Evolutionary conservation across 257 asterid genomes (phyloP).

Genomic region (Jacaranda copaia): DNA sequence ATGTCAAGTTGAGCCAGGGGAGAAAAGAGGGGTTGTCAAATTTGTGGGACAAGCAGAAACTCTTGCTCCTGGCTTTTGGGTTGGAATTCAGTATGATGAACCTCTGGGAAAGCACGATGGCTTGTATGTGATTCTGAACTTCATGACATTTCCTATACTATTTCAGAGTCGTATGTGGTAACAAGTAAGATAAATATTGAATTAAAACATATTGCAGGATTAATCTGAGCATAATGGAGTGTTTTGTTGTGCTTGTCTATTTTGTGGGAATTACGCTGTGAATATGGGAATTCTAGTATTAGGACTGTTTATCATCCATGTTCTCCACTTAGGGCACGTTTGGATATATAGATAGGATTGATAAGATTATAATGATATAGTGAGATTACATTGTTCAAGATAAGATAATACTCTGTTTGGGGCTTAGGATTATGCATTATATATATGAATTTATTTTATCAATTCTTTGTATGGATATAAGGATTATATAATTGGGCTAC

Average conservation of each 20-base stretch:
- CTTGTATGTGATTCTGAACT: constrained; percentile 60
- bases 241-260: neutral
- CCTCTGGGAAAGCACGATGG: constrained; percentile 97
- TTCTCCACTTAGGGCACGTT: neutral
- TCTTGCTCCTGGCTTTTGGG: constrained; percentile 92
- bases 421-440: no score
- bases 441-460: no score
- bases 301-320: neutral
- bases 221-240: constrained; percentile 10
- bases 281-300: neutral
- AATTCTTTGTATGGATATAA: no score
- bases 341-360: no score
- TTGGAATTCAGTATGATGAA: constrained; percentile 92
- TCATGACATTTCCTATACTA: constrained; percentile 7
- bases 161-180: neutral
- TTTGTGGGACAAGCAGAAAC: constrained; percentile 88
- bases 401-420: no score
- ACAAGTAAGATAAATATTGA: neutral
- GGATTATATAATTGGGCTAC: no score
- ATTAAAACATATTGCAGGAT: neutral
- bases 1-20: constrained; percentile 94
- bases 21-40: constrained; percentile 82
- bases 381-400: no score
- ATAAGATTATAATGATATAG: no score
- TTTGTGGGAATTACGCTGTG: neutral